Evolutionary conservation across 163 green algal species (phyloP).

Genomic region (Scenedesmus sp.): DNA sequence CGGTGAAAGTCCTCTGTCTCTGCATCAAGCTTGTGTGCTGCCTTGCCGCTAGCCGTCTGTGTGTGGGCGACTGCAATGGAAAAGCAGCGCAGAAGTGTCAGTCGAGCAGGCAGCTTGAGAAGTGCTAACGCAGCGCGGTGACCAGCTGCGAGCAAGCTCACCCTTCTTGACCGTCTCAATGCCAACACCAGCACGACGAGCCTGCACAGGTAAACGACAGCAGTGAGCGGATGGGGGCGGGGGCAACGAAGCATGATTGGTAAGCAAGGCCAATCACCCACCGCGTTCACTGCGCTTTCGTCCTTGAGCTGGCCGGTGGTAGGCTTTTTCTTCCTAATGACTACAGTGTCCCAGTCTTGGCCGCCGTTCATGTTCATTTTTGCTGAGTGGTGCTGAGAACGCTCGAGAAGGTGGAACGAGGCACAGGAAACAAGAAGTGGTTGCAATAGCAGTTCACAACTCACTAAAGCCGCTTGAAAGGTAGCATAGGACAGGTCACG

Average conservation of each 20-base stretch:
- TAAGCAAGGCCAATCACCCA: slow-evolving; percentile 14
- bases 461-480: not conserved
- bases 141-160: slow-evolving; percentile 50
- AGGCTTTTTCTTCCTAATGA: slow-evolving; percentile 89
- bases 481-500: not conserved
- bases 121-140: not conserved
- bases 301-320: slow-evolving; percentile 66
- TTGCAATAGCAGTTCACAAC: not conserved
- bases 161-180: slow-evolving; percentile 84
- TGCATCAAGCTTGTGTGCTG: slow-evolving; percentile 94
- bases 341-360: slow-evolving; percentile 90
- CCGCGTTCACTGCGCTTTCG: slow-evolving; percentile 78
- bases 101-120: not conserved
- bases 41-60: slow-evolving; percentile 72
- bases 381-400: slow-evolving; percentile 16
- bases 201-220: slow-evolving; percentile 24
- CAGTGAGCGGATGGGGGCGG: not conserved
- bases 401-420: slow-evolving; percentile 6
- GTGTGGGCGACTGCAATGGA: slow-evolving; percentile 51
- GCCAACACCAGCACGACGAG: slow-evolving; percentile 61
- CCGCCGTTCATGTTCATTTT: slow-evolving; percentile 64
- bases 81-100: not conserved
- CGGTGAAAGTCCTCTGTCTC: slow-evolving; percentile 96
- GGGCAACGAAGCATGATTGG: not conserved
- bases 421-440: not conserved